Evolutionary conservation across 2,329 filamentous ascomycete genomes (phyloP).

Genomic region (Colletotrichum higginsianum): DNA sequence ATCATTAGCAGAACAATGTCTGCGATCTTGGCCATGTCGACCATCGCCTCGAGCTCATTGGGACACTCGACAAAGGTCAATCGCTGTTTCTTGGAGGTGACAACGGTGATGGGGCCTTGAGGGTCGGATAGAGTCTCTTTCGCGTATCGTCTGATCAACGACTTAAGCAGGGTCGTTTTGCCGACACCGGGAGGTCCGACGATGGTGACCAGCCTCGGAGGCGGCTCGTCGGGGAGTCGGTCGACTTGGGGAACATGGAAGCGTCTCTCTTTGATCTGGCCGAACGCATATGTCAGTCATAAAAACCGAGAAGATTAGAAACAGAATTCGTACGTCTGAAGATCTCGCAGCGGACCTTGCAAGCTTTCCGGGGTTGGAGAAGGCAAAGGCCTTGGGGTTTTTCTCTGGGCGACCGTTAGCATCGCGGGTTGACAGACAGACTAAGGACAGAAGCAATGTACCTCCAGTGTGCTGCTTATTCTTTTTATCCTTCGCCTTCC

Average conservation of each 20-base stretch:
- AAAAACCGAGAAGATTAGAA: not conserved
- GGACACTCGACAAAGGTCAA: slow-evolving; percentile 97
- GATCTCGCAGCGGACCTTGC: slow-evolving; percentile 81
- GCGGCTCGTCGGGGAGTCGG: slow-evolving; percentile 93
- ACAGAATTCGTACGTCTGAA: slow-evolving; percentile 70
- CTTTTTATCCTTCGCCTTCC: slow-evolving; percentile 92
- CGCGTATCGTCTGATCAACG: slow-evolving; percentile 91
- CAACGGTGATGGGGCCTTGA: slow-evolving; percentile 92
- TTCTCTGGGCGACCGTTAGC: slow-evolving; percentile 65
- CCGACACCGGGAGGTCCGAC: slow-evolving; percentile 96
- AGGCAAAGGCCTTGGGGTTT: slow-evolving; percentile 93
- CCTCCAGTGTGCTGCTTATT: slow-evolving; percentile 71
- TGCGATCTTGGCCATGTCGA: slow-evolving; percentile 96
- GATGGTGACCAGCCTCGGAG: slow-evolving; percentile 92
- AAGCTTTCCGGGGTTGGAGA: slow-evolving; percentile 84
- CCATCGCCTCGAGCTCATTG: slow-evolving; percentile 96
- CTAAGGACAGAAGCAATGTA: slow-evolving; percentile 49
- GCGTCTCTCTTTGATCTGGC: slow-evolving; percentile 91
- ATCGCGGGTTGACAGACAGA: not conserved
- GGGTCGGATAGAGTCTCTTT: slow-evolving; percentile 95
- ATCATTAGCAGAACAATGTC: slow-evolving; percentile 99
- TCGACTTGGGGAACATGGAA: slow-evolving; percentile 97
- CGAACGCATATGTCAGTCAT: not conserved
- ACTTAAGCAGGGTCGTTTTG: slow-evolving; percentile 96
- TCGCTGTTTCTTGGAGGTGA: slow-evolving; percentile 95